Conservation (phyloP, 208 protist genomes). For the Acanthamoeba triangularis region DNA sequence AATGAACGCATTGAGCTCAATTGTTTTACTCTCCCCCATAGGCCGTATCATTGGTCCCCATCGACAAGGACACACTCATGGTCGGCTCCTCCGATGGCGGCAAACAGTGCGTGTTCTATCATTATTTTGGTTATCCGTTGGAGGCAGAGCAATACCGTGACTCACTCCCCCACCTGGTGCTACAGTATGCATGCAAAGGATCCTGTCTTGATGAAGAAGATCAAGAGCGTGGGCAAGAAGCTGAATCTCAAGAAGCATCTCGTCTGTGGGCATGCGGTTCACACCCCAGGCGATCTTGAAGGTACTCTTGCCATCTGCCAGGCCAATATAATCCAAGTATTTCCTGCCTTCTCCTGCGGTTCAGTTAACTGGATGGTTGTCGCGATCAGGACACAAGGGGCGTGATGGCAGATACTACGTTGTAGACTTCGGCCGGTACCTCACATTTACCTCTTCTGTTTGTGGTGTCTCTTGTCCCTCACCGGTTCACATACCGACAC, state of each 20-base stretch:
- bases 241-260: conserved; percentile 51
- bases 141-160: too few species aligned
- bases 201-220: conserved; percentile 17
- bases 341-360: too few species aligned
- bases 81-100: conserved; percentile 37
- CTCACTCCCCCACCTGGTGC: neutral
- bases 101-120: neutral
- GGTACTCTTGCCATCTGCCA: neutral
- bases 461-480: neutral
- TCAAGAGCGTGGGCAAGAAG: neutral
- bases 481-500: neutral
- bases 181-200: neutral
- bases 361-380: neutral
- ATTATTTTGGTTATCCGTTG: neutral
- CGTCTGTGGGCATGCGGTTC: neutral
- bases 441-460: neutral
- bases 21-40: neutral
- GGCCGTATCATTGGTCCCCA: conserved; percentile 7
- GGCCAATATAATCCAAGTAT: too few species aligned
- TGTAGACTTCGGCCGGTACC: conserved; percentile 27
- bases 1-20: too few species aligned
- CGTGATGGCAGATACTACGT: conserved; percentile 2
- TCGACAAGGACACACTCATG: neutral
- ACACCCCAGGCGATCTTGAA: conserved; percentile 19
- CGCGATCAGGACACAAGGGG: neutral